Percentiles rank a stretch among this genome's conserved stretches.
Conservation (phyloP, 352 stramenopile species). For the Phytophthora pluvialis region DNA sequence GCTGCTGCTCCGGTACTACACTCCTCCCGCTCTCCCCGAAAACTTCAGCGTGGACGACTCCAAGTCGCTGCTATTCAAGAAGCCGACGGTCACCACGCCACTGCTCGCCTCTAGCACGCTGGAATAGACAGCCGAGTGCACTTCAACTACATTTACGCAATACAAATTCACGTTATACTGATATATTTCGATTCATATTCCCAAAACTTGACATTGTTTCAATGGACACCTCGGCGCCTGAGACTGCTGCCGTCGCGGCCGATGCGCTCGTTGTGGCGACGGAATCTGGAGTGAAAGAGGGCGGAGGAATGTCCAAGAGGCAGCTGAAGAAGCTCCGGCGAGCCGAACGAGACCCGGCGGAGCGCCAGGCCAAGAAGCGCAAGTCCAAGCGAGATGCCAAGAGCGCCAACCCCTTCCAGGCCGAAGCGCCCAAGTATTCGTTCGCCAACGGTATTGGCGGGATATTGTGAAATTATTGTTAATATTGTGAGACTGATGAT, state of each 20-base stretch:
- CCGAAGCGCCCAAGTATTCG: constrained; percentile 59
- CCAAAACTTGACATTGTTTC: constrained; percentile 13
- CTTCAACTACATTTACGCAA: constrained; percentile 17
- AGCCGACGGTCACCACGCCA: constrained; percentile 73
- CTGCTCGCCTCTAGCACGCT: constrained; percentile 76
- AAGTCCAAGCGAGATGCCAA: constrained; percentile 61
- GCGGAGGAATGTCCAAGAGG: constrained; percentile 40
- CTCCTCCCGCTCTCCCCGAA: constrained; percentile 68
- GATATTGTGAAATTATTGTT: constrained; percentile 13
- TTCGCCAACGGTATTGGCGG: constrained; percentile 50
- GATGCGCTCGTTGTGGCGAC: background rate
- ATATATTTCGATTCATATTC: constrained; percentile 1
- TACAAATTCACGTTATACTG: constrained; percentile 14
- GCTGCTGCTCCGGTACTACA: constrained; percentile 93
- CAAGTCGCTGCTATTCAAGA: constrained; percentile 87
- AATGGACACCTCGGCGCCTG: constrained; percentile 18
- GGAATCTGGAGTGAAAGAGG: constrained; percentile 8
- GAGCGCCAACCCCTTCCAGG: constrained; percentile 42
- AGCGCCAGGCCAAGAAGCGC: constrained; percentile 55
- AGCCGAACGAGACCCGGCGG: constrained; percentile 30
- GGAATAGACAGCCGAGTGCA: constrained; percentile 41
- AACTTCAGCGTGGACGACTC: constrained; percentile 64
- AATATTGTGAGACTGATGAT: constrained; percentile 5
- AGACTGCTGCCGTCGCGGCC: background rate
- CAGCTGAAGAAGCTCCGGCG: constrained; percentile 57